Evolutionary conservation across 306 rosid species (phyloP), one percentile per base, ranked within the genome.

Genomic region (Dryas drummondii): DNA sequence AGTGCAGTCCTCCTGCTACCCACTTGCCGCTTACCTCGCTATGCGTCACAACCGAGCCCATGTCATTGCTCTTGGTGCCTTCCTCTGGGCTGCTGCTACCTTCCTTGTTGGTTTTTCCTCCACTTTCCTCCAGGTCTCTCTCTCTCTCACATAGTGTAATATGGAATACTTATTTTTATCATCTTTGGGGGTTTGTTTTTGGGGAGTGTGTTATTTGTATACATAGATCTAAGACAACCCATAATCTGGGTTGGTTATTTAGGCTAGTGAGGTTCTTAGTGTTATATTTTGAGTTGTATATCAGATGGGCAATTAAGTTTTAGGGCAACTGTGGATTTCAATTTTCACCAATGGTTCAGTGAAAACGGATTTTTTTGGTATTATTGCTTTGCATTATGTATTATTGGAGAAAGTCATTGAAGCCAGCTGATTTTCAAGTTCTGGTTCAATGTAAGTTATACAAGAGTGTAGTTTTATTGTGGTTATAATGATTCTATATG

Each of bases 41-140:
- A 79, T 85, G 52, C 96, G 82, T 26, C 90, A 88, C 84, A 88
- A 94, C 27, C 97, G 96, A 2, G 82, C 92, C 13, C 89, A 74
- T 50, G 91, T 90, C 76, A 90, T 88, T 13, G 90, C 91, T 67
- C 84, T 86, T 5, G 96, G 96, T 7, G 91, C 96, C 42, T 86
- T 90, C 74, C 96, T 86, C 17, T 88, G 93, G 93, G 93, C 93
- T 4, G 82, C 91, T 0, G 88, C 96, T 60, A 90, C 96, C 11
- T 88, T 88, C 61, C 88, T 88, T 45, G 91, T 90, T 56, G 93
- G 87, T 44, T 42, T 90, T 40, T 88, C 93, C 59, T 78, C 89
- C 76, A 86, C 93, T 66, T 90, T 86, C 81, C 79, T 83, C 7
- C 93, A 90, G 93, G 93, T 86, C 19, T n/a, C 0, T 50, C 59